Evolutionary conservation across 2,329 filamentous ascomycete genomes (phyloP).

Genomic region (Fusarium sp.): DNA sequence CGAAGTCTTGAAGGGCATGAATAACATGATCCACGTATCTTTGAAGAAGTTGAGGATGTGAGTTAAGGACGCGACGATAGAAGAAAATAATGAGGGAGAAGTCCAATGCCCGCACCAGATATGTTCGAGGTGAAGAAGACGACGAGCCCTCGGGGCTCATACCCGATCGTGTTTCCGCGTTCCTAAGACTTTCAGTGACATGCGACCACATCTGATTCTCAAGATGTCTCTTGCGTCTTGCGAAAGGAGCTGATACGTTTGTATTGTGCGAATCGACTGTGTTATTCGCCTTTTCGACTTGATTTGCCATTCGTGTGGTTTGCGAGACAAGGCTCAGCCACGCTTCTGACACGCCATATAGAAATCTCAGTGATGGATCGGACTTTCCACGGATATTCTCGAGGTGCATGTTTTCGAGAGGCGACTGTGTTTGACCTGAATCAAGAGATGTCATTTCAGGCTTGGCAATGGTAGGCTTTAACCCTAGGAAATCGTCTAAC

Average conservation of each 20-base stretch:
- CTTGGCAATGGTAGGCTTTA: not conserved
- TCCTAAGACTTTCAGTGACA: not conserved
- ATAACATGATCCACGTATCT: not conserved
- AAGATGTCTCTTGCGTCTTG: not conserved
- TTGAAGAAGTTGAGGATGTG: conserved; percentile 12
- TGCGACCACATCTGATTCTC: not conserved
- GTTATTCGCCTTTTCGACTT: not conserved
- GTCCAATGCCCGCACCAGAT: conserved; percentile 4
- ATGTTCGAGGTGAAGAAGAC: not conserved
- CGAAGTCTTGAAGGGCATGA: not conserved
- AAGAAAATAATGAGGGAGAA: conserved; percentile 15
- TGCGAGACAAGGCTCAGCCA: conserved; percentile 23
- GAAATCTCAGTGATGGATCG: conserved; percentile 1
- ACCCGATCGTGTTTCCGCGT: not conserved
- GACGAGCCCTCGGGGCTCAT: not conserved
- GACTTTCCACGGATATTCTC: not conserved
- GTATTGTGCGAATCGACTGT: not conserved
- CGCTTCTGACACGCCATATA: conserved; percentile 11
- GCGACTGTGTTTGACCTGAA: not conserved
- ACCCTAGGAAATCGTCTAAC: not conserved
- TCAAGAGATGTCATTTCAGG: not conserved
- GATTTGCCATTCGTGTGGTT: conserved; percentile 8
- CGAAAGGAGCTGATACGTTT: not conserved
- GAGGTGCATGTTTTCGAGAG: not conserved
- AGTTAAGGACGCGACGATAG: conserved; percentile 10